Base-by-base conservation (phyloP, 805 yeast species). In the Debaryomyces tyrocola region DNA sequence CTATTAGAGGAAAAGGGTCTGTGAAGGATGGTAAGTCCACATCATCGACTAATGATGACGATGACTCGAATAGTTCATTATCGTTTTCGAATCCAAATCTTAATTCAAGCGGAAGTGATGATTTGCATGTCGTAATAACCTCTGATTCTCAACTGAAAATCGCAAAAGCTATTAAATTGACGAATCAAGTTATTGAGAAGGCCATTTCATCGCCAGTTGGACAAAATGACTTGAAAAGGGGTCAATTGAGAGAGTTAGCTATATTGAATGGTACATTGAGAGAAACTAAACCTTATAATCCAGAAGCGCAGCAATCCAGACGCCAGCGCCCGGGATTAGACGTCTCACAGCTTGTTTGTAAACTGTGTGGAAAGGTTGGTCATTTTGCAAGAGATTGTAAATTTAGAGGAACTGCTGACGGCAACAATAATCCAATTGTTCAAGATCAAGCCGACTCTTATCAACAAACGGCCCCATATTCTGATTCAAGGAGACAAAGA, bases 1-100 rank as follows among this genome's bases (percentile, higher is more conserved):
- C 91, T 2, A 87, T 94, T 41, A 76, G 99, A 55, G 99, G 99
- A 21, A 84, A 87, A 55, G 99, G 99, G 0, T 91, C 97, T 1
- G 96, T 90, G 15, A 92, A 92, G 60, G 96, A 89, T 59, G 98
- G 98, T 28, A 86, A 83, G 62, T 64, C 67, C 20, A 68, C 79
- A 1, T 59, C 73, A 10, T 79, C 79, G 28, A 74, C 78, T 49
- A 78, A 81, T 48, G 69, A 84, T 53, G 83, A 84, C 38, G 57
- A 51, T 35, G 65, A 58, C 20, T 34, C 53, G 18, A 43, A 50
- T 37, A 53, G 56, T 24, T 54, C 58, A 10, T 15, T 49, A 18
- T 56, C 65, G 29, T 55, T 53, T 37, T 46, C 59, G 11, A 53
- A 57, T 33, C 64, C 65, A 2, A 54, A 46, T 41, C 50, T 60